Conservation (phyloP, 2,329 filamentous ascomycete genomes). For the Aspergillus phoenicis region DNA sequence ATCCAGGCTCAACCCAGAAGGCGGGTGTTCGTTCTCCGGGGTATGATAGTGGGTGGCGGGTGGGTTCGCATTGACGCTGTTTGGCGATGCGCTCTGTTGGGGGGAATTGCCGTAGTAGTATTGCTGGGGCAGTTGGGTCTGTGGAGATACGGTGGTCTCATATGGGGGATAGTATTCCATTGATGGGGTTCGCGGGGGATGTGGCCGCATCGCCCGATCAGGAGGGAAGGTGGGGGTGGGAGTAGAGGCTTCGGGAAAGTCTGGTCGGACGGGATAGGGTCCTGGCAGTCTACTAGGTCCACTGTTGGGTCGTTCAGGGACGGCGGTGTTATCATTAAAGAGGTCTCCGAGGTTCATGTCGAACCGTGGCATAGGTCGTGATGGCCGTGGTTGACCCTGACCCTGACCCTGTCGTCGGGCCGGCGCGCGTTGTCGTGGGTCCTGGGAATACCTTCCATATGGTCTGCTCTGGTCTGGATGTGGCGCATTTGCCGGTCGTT, state of each 20-base stretch:
- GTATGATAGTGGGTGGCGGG: constrained; percentile 28
- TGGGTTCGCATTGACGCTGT: constrained; percentile 26
- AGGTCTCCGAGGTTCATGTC: constrained; percentile 60
- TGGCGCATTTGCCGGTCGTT: constrained; percentile 18
- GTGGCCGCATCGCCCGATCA: constrained; percentile 28
- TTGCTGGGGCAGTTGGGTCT: constrained; percentile 31
- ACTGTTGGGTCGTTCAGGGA: constrained; percentile 38
- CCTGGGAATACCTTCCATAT: constrained; percentile 17
- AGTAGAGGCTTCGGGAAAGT: constrained; percentile 29
- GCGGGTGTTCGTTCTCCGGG: constrained; percentile 26
- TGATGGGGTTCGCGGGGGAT: constrained; percentile 32
- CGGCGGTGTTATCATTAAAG: constrained; percentile 49
- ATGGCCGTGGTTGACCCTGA: constrained; percentile 38
- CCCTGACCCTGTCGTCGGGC: constrained; percentile 33
- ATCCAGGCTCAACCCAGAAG: constrained; percentile 52
- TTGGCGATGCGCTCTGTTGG: constrained; percentile 37
- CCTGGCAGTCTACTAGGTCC: constrained; percentile 29
- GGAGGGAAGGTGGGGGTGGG: constrained; percentile 25
- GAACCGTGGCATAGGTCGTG: constrained; percentile 56
- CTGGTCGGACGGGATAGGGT: constrained; percentile 28
- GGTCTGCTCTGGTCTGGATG: constrained; percentile 18
- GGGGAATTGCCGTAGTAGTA: constrained; percentile 40
- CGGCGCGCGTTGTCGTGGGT: constrained; percentile 27
- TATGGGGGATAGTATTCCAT: constrained; percentile 40
- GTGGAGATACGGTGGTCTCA: constrained; percentile 38